These are phyloP conservation scores for Salix dunnii DNA, from an alignment of 345 rosid genomes.

Conservation along the genomic window DNA sequence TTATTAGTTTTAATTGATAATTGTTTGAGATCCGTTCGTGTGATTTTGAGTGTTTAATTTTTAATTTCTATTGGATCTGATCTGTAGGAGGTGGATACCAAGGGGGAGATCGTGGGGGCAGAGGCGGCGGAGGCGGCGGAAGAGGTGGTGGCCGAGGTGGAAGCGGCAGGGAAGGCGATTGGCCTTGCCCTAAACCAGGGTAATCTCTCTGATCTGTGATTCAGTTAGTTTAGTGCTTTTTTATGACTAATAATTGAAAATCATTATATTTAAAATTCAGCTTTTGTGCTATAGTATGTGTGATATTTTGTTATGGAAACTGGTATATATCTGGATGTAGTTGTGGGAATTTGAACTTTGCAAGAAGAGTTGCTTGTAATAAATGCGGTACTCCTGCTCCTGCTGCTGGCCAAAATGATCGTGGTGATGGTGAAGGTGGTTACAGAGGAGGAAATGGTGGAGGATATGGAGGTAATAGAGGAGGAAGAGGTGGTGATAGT, in stretches of 20 bases:
- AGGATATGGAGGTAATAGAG: constrained; percentile 44
- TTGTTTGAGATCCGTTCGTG: background rate
- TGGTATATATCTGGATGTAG: constrained; percentile 50
- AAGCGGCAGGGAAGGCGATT: constrained; percentile 90
- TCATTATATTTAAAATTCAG: background rate
- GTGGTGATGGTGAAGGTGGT: constrained; percentile 39
- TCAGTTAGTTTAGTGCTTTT: background rate
- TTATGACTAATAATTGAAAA: background rate
- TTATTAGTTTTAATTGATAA: constrained; percentile 16
- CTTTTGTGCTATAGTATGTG: background rate
- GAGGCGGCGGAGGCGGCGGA: constrained; percentile 63
- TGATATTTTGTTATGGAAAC: constrained; percentile 23
- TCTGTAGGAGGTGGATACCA: constrained; percentile 43
- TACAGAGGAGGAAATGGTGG: constrained; percentile 56
- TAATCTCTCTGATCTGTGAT: constrained; percentile 15
- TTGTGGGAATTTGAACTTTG: constrained; percentile 95
- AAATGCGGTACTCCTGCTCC: constrained; percentile 86
- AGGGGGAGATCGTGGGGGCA: constrained; percentile 50
- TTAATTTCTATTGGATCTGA: constrained; percentile 4
- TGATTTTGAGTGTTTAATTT: background rate
- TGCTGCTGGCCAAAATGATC: constrained; percentile 39
- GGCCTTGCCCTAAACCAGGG: constrained; percentile 94
- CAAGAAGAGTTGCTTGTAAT: constrained; percentile 92
- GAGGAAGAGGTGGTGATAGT: constrained; percentile 38
- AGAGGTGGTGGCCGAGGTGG: constrained; percentile 55